Evolutionary conservation across 495 filamentous ascomycete genomes (phyloP).

Genomic region (Ascodesmis nigricans): DNA sequence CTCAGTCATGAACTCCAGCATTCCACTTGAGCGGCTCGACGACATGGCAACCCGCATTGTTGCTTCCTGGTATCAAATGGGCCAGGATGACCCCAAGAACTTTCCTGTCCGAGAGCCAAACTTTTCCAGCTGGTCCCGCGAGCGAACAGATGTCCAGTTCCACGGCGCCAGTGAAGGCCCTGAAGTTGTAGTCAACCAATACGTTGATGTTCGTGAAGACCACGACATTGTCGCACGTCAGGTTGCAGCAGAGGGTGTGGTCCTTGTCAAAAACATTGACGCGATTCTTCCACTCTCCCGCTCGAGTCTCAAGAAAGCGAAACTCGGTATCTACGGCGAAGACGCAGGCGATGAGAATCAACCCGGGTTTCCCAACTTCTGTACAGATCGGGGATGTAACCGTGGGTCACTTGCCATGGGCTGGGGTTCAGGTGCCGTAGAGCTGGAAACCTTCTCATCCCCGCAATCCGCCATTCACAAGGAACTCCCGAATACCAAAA

Average conservation of each 20-base stretch:
- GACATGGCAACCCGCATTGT: conserved; percentile 90
- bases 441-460: conserved; percentile 50
- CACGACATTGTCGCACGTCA: conserved; percentile 48
- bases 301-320: conserved; percentile 26
- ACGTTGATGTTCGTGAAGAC: conserved; percentile 30
- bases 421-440: conserved; percentile 78
- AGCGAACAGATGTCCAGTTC: conserved; percentile 41
- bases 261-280: conserved; percentile 35
- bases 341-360: conserved; percentile 44
- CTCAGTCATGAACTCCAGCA: conserved; percentile 57
- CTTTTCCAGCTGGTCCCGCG: conserved; percentile 64
- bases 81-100: conserved; percentile 49
- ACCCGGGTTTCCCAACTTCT: conserved; percentile 42
- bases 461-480: conserved; percentile 9
- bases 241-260: conserved; percentile 65
- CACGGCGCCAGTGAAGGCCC: conserved; percentile 31
- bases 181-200: conserved; percentile 33
- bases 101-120: conserved; percentile 56
- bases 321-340: conserved; percentile 64
- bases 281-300: conserved; percentile 16
- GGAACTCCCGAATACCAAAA: conserved; percentile 9
- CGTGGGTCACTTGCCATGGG: conserved; percentile 64
- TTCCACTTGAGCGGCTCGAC: conserved; percentile 64
- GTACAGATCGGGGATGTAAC: conserved; percentile 57
- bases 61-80: conserved; percentile 76